These are phyloP conservation scores for Cladosporium sp. DNA, from an alignment of 2,329 filamentous ascomycete genomes.

Conservation along the genomic window DNA sequence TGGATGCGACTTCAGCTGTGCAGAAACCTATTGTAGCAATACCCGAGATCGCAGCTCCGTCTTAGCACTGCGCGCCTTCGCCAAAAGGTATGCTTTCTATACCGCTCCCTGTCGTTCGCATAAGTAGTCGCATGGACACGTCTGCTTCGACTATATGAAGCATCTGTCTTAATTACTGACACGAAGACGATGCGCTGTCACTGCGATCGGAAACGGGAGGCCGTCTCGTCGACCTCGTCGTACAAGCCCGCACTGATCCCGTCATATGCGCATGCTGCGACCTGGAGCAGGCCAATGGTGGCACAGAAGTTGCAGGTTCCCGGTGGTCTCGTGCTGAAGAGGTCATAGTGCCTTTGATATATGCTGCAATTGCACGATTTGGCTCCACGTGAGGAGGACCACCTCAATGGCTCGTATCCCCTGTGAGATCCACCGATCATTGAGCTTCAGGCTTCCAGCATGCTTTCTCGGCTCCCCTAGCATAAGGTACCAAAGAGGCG, in stretches of 20 bases:
- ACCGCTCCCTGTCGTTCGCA: background rate
- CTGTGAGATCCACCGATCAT: background rate
- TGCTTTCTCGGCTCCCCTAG: background rate
- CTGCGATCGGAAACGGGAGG: background rate
- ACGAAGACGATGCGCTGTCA: slow-evolving; percentile 10
- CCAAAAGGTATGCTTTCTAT: background rate
- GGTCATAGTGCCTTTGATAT: background rate
- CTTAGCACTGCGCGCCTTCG: background rate
- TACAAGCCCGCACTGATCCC: background rate
- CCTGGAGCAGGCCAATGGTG: background rate
- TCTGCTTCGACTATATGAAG: background rate
- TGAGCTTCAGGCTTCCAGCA: background rate
- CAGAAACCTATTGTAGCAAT: background rate
- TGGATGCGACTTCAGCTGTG: background rate
- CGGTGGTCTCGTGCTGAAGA: background rate
- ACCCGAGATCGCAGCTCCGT: background rate
- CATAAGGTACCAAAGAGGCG: background rate
- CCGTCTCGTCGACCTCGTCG: background rate
- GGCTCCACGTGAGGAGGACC: background rate
- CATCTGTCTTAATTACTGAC: no score
- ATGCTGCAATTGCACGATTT: background rate
- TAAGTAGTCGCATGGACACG: background rate
- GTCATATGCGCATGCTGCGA: background rate
- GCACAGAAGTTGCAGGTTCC: slow-evolving; percentile 1
- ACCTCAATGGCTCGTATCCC: background rate